These are phyloP conservation scores for Podaxis sp. DNA, from an alignment of 768 basidiomycete genomes.

Conservation along the genomic window DNA sequence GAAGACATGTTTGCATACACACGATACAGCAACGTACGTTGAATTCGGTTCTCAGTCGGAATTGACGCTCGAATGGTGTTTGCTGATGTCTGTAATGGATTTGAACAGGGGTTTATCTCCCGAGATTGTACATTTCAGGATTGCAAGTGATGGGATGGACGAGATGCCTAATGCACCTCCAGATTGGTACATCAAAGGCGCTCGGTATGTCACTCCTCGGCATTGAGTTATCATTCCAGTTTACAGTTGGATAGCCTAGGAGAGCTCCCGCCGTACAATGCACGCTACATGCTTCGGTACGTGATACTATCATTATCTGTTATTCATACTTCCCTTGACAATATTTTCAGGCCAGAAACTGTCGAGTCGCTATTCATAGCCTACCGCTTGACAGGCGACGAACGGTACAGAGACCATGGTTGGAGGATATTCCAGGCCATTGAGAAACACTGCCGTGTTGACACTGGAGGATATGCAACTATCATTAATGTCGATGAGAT, in stretches of 20 bases:
- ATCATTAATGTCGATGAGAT: conserved; percentile 82
- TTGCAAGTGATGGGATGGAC: conserved; percentile 53
- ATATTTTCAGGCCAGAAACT: conserved; percentile 73
- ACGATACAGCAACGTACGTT: conserved; percentile 79
- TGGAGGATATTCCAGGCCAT: conserved; percentile 92
- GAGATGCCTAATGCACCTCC: conserved; percentile 38
- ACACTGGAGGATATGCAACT: conserved; percentile 81
- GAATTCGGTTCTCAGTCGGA: background rate
- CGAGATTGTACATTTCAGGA: conserved; percentile 86
- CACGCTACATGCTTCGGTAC: conserved; percentile 87
- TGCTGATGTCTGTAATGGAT: background rate
- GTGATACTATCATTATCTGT: conserved; percentile 17
- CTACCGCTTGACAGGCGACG: conserved; percentile 84
- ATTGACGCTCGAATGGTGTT: background rate
- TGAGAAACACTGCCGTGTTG: conserved; percentile 73
- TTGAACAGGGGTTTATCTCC: conserved; percentile 72
- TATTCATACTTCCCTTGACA: background rate
- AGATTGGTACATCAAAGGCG: conserved; percentile 95
- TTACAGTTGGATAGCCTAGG: conserved; percentile 26
- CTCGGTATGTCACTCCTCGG: conserved; percentile 38
- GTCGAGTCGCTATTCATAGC: conserved; percentile 92
- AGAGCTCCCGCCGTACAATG: conserved; percentile 65
- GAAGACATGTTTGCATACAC: conserved; percentile 84
- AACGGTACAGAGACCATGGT: conserved; percentile 75
- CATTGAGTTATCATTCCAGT: background rate